These are phyloP conservation scores for Penicillium sumatraense DNA, from an alignment of 2,329 filamentous ascomycete species.

Conservation along the genomic window DNA sequence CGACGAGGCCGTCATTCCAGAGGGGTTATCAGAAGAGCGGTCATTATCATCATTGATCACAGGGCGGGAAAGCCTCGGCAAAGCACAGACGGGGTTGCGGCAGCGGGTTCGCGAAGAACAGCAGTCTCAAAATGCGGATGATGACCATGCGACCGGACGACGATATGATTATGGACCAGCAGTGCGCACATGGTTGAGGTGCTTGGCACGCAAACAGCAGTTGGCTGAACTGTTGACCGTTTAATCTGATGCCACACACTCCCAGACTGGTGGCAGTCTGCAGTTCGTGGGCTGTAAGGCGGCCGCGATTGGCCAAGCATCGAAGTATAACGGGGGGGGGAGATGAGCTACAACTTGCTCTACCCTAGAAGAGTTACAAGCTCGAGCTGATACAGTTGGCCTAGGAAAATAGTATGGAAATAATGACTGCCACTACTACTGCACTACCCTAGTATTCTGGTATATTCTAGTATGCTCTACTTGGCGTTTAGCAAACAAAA, in stretches of 20 bases:
- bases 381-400: no score
- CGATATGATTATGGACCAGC: conserved; percentile 70
- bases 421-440: no score
- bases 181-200: conserved; percentile 70
- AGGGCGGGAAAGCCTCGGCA: conserved; percentile 32
- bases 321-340: neutral
- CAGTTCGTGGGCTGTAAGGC: neutral
- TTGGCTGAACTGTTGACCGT: conserved; percentile 46
- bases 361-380: no score
- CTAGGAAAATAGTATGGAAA: no score
- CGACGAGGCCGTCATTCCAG: conserved; percentile 34
- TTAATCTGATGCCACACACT: neutral
- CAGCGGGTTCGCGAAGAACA: conserved; percentile 46
- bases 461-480: no score
- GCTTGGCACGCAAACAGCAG: conserved; percentile 68
- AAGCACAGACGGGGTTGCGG: conserved; percentile 38
- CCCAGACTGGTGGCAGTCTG: neutral
- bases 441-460: no score
- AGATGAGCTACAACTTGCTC: no score
- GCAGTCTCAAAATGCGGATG: conserved; percentile 43
- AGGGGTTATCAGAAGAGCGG: conserved; percentile 28
- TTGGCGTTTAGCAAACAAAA: no score
- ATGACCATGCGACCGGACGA: conserved; percentile 46
- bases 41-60: conserved; percentile 33
- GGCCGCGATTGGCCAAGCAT: neutral